phyloP scores from a whole-genome alignment of 2,329 filamentous ascomycete genomes.

The Xylaria sp. region DNA sequence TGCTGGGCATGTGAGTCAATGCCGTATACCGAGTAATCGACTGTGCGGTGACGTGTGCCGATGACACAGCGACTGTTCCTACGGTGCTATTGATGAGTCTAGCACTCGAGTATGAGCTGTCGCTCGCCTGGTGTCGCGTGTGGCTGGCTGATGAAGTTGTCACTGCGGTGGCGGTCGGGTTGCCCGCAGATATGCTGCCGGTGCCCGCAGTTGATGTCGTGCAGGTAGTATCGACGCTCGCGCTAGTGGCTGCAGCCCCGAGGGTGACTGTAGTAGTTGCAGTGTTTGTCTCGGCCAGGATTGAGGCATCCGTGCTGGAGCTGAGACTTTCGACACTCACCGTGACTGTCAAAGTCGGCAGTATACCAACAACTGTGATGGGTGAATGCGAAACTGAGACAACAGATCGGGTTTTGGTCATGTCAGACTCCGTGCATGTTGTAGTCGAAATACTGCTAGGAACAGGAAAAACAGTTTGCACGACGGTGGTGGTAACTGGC shows the following conservation, averaged over 20 bases:
- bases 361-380: neutral
- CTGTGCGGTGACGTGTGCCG: neutral
- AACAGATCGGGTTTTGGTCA: neutral
- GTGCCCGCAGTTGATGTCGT: slow-evolving; percentile 1
- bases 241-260: neutral
- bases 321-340: neutral
- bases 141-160: neutral
- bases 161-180: neutral
- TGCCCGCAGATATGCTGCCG: slow-evolving; percentile 1
- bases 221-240: slow-evolving; percentile 25
- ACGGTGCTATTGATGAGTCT: slow-evolving; percentile 19
- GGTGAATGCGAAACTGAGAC: neutral
- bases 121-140: slow-evolving; percentile 18
- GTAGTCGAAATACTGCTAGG: slow-evolving; percentile 8
- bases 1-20: neutral
- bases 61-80: neutral
- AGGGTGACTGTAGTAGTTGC: slow-evolving; percentile 7
- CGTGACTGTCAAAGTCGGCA: slow-evolving; percentile 25
- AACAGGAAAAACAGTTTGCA: slow-evolving; percentile 27
- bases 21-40: neutral
- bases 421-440: slow-evolving; percentile 9
- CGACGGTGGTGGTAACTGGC: slow-evolving; percentile 19
- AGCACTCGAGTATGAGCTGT: slow-evolving; percentile 18
- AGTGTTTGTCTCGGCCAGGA: slow-evolving; percentile 6
- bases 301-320: slow-evolving; percentile 15